Evolutionary conservation across 257 asterid genomes (phyloP), one percentile per base, ranked within the genome.

Genomic region (Perilla frutescens): DNA sequence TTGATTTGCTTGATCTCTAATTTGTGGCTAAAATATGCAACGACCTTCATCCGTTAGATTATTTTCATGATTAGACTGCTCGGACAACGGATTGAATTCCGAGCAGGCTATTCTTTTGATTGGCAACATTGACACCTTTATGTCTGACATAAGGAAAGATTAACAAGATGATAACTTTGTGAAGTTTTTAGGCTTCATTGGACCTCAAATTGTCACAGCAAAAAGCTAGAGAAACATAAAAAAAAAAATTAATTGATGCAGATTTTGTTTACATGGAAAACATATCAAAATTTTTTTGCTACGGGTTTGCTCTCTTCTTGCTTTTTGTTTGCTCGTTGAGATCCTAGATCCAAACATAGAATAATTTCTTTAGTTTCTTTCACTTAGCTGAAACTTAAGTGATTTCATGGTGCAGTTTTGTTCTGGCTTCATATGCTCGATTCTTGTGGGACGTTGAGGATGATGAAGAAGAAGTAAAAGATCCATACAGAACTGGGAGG

Each of bases 401-500:
- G 36, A 26, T 62, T 9, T 51, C 12, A 10, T 55, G 41, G 74
- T 74, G 81, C 86, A 93, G 97, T 69, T 88, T 71, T 48, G 90
- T 93, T 55, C 78, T 86, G 72, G 97, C 96, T 68, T 91, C 98
- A 1, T 93, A 91, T 73, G 98, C 98, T 70, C 87, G 91, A 7
- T 93, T 93, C 83, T 68, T 89, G 48, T 93, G 98, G 98, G 96
- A 89, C 31, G 88, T 84, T 3, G 94, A 89, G 51, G 96, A 84
- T 1, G 96, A 86, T 0, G 87, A 68, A 7, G 79, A 71, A 26
- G 80, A 73, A 37, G 29, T 34, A 53, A 62, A 80, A 57, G 61
- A 54, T 51, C 81, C 80, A 31, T 78, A 64, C 57, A 84, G 40
- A 58, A 54, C 66, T 6, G 74, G 63, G 55, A 58, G 44, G 72